Percentiles rank a stretch among this genome's conserved stretches.
phyloP scores from a whole-genome alignment of 2,329 filamentous ascomycete genomes.

The Alternaria angustiovoidea region DNA sequence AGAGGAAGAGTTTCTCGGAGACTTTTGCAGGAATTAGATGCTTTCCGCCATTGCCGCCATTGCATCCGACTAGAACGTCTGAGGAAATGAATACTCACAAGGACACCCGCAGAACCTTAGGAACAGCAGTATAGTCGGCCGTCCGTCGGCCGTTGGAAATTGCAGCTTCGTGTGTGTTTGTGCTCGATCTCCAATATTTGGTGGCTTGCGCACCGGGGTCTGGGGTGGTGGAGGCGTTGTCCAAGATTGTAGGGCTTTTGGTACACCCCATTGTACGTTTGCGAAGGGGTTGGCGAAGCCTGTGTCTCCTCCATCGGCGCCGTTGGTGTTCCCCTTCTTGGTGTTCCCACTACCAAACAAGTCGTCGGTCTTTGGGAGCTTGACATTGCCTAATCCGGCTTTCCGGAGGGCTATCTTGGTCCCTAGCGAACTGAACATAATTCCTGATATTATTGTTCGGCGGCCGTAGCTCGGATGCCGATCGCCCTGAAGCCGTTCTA shows the following conservation, averaged over 20 bases:
- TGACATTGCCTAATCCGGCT: conserved; percentile 62
- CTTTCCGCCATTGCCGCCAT: neutral
- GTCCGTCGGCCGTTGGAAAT: conserved; percentile 41
- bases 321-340: conserved; percentile 32
- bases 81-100: conserved; percentile 30
- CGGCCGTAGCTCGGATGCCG: neutral
- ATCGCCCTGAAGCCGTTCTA: conserved; percentile 7
- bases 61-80: neutral
- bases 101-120: conserved; percentile 48
- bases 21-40: conserved; percentile 28
- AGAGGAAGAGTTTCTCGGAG: conserved; percentile 61
- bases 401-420: conserved; percentile 68
- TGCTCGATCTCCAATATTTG: conserved; percentile 37
- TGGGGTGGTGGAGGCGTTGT: conserved; percentile 40
- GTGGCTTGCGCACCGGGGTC: conserved; percentile 37
- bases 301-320: conserved; percentile 23
- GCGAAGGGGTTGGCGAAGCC: conserved; percentile 46
- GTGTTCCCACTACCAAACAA: conserved; percentile 38
- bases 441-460: neutral
- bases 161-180: conserved; percentile 40
- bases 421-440: conserved; percentile 65
- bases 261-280: conserved; percentile 46
- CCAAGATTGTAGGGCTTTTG: conserved; percentile 46
- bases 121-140: conserved; percentile 44
- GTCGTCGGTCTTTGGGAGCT: conserved; percentile 48